Evolutionary conservation across 2,329 filamentous ascomycete species (phyloP).

Genomic region (Hypocrella siamensis): DNA sequence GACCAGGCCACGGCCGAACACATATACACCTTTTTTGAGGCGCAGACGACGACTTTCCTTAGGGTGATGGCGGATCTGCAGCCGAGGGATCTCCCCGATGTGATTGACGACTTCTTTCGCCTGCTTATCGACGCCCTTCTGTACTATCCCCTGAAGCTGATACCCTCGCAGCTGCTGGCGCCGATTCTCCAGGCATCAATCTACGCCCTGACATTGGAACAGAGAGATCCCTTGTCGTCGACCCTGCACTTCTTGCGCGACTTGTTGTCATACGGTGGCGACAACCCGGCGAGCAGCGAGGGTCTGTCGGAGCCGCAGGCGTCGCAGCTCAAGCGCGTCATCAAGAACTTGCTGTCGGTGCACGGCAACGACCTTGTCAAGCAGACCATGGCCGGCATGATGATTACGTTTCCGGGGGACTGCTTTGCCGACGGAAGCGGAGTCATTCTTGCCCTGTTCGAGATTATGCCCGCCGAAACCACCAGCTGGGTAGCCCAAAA

Average conservation of each 20-base stretch:
- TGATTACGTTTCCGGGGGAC: slow-evolving; percentile 95
- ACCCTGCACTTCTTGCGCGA: slow-evolving; percentile 89
- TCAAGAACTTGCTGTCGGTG: slow-evolving; percentile 53
- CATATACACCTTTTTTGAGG: slow-evolving; percentile 90
- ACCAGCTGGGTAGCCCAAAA: slow-evolving; percentile 72
- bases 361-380: slow-evolving; percentile 72
- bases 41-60: slow-evolving; percentile 80
- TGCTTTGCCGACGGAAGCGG: slow-evolving; percentile 91
- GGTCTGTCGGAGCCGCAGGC: slow-evolving; percentile 42
- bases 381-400: slow-evolving; percentile 90
- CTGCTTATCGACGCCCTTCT: slow-evolving; percentile 81
- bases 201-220: slow-evolving; percentile 74
- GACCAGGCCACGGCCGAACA: slow-evolving; percentile 67
- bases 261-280: slow-evolving; percentile 72
- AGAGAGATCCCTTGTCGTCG: slow-evolving; percentile 79
- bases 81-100: slow-evolving; percentile 55
- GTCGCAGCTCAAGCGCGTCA: slow-evolving; percentile 52
- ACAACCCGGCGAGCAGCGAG: slow-evolving; percentile 51
- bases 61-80: slow-evolving; percentile 76
- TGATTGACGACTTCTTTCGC: slow-evolving; percentile 95
- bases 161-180: slow-evolving; percentile 62
- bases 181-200: slow-evolving; percentile 80
- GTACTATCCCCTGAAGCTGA: slow-evolving; percentile 76
- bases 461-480: slow-evolving; percentile 67
- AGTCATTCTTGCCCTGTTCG: slow-evolving; percentile 78